Percentiles rank a stretch among this genome's conserved stretches.
Conservation (phyloP, 257 asterid species). For the Lavandula angustifolia region DNA sequence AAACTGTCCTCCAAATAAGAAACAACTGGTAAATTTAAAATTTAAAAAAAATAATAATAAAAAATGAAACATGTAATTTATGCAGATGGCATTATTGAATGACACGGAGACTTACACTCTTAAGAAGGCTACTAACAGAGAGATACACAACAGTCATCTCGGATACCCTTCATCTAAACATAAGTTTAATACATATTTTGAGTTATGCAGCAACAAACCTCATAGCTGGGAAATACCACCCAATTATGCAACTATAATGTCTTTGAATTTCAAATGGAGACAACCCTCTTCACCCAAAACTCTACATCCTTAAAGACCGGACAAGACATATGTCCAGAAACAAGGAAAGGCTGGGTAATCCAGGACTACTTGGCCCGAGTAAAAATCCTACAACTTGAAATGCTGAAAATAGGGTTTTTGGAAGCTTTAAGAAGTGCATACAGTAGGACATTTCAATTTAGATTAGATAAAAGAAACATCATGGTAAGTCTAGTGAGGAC, state of each 20-base stretch:
- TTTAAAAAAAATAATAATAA: slow-evolving; percentile 8
- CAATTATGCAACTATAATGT: background rate
- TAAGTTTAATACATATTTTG: background rate
- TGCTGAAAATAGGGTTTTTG: no score
- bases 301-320: background rate
- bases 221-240: background rate
- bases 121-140: slow-evolving; percentile 6
- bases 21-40: background rate
- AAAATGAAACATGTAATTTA: background rate
- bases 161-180: background rate
- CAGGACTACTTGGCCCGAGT: no score
- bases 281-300: background rate
- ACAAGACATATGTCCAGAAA: background rate
- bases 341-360: background rate
- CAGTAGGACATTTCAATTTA: no score
- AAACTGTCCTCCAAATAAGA: background rate
- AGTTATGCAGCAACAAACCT: background rate
- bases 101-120: slow-evolving; percentile 10
- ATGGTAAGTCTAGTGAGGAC: no score
- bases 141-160: no score
- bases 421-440: no score
- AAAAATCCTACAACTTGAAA: no score
- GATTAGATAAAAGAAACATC: no score
- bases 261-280: background rate
- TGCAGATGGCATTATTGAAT: background rate